Conservation (phyloP, 495 filamentous ascomycete genomes). For the Annulohypoxylon maeteangense region DNA sequence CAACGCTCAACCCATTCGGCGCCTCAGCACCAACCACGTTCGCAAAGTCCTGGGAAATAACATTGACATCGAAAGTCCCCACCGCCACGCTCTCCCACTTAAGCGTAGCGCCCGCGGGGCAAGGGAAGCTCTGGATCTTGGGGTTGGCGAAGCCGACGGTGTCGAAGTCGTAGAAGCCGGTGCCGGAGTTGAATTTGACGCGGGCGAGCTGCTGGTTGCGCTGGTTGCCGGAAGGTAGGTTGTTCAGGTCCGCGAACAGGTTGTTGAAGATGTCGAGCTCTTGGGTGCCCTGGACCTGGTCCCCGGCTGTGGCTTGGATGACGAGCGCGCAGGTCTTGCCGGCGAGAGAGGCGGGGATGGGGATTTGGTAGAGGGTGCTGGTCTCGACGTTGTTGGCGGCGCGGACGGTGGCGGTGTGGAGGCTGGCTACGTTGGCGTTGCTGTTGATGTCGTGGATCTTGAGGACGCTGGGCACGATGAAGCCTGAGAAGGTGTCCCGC, state of each 20-base stretch:
- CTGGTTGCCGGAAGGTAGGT: slow-evolving; percentile 31
- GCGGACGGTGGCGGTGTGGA: slow-evolving; percentile 26
- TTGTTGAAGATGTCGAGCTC: slow-evolving; percentile 42
- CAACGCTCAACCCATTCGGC: slow-evolving; percentile 42
- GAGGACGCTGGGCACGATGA: slow-evolving; percentile 40
- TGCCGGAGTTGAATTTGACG: slow-evolving; percentile 25
- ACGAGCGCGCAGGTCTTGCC: slow-evolving; percentile 44
- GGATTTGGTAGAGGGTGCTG: slow-evolving; percentile 45
- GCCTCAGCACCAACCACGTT: slow-evolving; percentile 19
- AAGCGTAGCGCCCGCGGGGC: slow-evolving; percentile 33
- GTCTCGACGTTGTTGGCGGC: slow-evolving; percentile 24
- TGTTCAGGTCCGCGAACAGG: slow-evolving; percentile 36
- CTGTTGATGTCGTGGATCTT: slow-evolving; percentile 35
- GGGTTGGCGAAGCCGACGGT: slow-evolving; percentile 29
- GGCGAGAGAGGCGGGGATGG: slow-evolving; percentile 31
- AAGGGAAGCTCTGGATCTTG: slow-evolving; percentile 35
- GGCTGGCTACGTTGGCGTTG: slow-evolving; percentile 28
- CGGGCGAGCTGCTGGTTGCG: slow-evolving; percentile 38
- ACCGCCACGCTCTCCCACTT: slow-evolving; percentile 42
- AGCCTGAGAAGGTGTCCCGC: slow-evolving; percentile 21
- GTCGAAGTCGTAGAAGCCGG: slow-evolving; percentile 39
- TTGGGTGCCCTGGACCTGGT: slow-evolving; percentile 22
- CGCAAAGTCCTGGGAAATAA: slow-evolving; percentile 38
- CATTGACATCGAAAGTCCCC: slow-evolving; percentile 33
- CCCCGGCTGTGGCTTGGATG: slow-evolving; percentile 24